A percentile compares a stretch with the other conserved stretches of the same genome.
Conservation (phyloP, 2,329 filamentous ascomycete genomes). For the Scytalidium sp. region DNA sequence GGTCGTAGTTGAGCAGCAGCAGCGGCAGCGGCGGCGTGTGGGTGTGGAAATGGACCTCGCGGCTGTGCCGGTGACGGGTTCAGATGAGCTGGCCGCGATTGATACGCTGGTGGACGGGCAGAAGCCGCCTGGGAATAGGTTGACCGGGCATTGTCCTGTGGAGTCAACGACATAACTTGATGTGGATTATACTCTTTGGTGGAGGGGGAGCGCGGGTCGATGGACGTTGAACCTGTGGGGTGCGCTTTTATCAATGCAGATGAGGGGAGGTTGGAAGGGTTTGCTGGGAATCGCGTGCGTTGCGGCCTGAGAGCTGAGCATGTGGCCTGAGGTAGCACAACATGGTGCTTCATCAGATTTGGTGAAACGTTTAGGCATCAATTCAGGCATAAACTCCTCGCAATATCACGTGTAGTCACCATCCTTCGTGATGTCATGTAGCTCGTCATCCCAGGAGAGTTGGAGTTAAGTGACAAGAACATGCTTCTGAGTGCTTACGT, state of each 20-base stretch:
- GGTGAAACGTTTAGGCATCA: no score
- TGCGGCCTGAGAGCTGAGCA: background rate
- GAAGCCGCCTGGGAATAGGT: conserved; percentile 15
- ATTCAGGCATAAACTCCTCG: no score
- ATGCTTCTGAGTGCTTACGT: no score
- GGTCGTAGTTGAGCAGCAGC: conserved; percentile 16
- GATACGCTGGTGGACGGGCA: conserved; percentile 20
- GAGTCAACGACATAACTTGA: conserved; percentile 26
- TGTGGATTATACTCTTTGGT: background rate
- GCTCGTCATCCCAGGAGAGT: no score
- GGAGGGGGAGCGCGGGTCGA: background rate
- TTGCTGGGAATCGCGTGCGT: background rate
- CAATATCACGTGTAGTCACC: no score
- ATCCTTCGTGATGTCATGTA: no score
- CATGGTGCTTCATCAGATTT: no score
- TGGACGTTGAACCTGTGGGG: background rate
- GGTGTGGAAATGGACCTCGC: conserved; percentile 1
- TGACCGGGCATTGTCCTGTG: conserved; percentile 21
- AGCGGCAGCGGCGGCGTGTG: conserved; percentile 16
- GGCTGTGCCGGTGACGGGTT: conserved; percentile 15
- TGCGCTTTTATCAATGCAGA: background rate
- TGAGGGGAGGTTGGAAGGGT: background rate
- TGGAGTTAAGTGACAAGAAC: no score
- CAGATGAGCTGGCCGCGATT: conserved; percentile 16
- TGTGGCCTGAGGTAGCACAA: background rate